These are phyloP conservation scores for Arctium minus DNA, from an alignment of 129 eudicot genomes.

Conservation along the genomic window DNA sequence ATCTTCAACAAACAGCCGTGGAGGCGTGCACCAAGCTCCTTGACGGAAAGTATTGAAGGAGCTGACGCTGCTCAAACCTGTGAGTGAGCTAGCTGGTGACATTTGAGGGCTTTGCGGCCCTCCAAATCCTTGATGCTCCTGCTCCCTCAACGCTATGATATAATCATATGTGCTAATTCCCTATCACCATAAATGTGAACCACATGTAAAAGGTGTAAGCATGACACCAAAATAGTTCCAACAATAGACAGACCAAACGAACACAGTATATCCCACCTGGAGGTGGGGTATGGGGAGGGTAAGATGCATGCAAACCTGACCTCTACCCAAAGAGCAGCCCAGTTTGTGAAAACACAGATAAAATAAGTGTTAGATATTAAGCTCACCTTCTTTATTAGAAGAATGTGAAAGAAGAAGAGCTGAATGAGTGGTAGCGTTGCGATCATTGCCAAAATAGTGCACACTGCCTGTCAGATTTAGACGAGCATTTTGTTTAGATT, in stretches of 20 bases:
- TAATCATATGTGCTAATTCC: conserved; percentile 97
- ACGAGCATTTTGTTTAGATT: background rate
- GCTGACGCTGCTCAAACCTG: conserved; percentile 91
- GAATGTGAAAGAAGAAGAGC: conserved; percentile 97
- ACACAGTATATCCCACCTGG: background rate
- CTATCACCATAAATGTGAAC: conserved; percentile 30
- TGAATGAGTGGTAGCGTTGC: conserved; percentile 93
- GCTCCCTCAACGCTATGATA: conserved; percentile 90
- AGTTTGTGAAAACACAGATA: background rate
- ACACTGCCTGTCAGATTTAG: conserved; percentile 52
- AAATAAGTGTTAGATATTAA: background rate
- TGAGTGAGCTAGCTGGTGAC: conserved; percentile 86
- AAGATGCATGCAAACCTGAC: background rate
- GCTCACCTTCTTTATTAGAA: conserved; percentile 83
- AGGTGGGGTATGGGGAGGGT: background rate
- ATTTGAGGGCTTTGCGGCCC: conserved; percentile 94
- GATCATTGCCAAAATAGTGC: conserved; percentile 93
- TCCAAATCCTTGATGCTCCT: conserved; percentile 74
- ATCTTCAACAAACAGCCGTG: conserved; percentile 86
- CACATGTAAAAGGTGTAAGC: background rate
- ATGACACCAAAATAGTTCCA: background rate
- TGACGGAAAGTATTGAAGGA: conserved; percentile 79
- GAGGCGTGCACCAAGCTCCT: conserved; percentile 98
- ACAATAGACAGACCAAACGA: background rate
- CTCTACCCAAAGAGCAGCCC: background rate